Evolutionary conservation across 768 basidiomycete species (phyloP), one percentile per base, ranked within the genome.

Genomic region (Lentinula guzmanii): DNA sequence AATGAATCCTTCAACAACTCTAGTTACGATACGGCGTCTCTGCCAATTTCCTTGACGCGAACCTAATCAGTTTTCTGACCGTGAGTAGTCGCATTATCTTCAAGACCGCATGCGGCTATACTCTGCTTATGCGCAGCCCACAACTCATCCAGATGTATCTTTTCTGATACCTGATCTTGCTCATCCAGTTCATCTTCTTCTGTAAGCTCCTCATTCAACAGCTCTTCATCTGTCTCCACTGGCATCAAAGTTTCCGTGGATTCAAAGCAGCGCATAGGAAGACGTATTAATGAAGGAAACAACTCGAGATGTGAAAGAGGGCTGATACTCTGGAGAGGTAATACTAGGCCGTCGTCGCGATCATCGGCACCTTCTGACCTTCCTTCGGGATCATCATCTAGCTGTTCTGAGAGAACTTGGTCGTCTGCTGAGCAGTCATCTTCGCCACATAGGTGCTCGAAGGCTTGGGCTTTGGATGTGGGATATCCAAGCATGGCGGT

Each of bases 101-200:
- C 28, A 46, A 0, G 1, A 48, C n/a, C 28, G 21, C 7, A 33
- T 7, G 15, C 8, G n/a, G 41, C 55, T 2, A 28, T 42, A 31
- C 31, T 28, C 6, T 15, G n/a, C 16, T 43, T 15, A 56, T 56
- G 24, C 9, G 37, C 55, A 6, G 41, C 18, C 59, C 59, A 60
- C 39, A 60, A 34, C n/a, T 60, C 51, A 5, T 28, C 34, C 46
- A 39, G 31, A 43, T 52, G 39, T 9, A 18, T 31, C 15, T 15
- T 60, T 39, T 60, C 59, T 11, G 28, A 28, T 6, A 16, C 51
- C 8, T 52, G 35, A 24, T 60, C 59, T 41, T 43, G 59, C 18
- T 52, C 10, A 52, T 60, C 51, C 21, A 60, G 37, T 6, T 5
- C 43, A 1, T 60, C 59, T 39, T 60, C 59, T 43, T 60, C 59